phyloP scores from a whole-genome alignment of 257 asterid species.

The Solanum peruvianum region DNA sequence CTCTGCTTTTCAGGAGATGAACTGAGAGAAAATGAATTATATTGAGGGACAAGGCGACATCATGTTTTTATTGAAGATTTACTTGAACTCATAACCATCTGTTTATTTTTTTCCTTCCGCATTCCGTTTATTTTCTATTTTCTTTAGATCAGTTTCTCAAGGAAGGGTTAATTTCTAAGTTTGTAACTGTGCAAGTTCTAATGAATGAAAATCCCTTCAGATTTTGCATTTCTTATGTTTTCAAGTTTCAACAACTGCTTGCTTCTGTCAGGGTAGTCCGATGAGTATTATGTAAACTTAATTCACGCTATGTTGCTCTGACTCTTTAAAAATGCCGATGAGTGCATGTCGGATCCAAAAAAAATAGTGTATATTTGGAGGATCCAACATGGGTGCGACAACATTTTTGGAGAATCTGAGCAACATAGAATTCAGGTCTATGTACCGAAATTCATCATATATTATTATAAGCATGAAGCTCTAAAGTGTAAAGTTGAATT shows the following conservation, averaged over 20 bases:
- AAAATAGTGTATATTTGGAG: background rate
- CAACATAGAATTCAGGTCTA: background rate
- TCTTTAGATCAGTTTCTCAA: background rate
- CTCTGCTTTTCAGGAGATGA: slow-evolving; percentile 1
- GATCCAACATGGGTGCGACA: background rate
- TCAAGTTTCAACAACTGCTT: background rate
- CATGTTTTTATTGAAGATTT: background rate
- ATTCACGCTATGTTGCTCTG: background rate
- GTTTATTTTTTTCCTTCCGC: background rate
- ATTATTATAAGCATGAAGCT: too few species aligned
- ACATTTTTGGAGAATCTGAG: background rate
- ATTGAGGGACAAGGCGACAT: background rate
- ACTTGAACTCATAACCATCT: background rate
- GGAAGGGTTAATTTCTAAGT: background rate
- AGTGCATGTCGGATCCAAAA: background rate
- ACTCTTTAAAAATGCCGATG: background rate
- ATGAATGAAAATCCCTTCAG: slow-evolving; percentile 13
- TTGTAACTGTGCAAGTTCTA: background rate
- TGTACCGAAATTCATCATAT: background rate
- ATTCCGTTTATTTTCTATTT: background rate
- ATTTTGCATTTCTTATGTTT: background rate
- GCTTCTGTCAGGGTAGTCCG: background rate
- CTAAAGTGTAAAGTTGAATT: too few species aligned
- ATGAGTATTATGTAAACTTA: background rate
- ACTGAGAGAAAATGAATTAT: background rate